These are phyloP conservation scores for Apostasia ramifera DNA, from an alignment of 106 monocot genomes.

Conservation along the genomic window DNA sequence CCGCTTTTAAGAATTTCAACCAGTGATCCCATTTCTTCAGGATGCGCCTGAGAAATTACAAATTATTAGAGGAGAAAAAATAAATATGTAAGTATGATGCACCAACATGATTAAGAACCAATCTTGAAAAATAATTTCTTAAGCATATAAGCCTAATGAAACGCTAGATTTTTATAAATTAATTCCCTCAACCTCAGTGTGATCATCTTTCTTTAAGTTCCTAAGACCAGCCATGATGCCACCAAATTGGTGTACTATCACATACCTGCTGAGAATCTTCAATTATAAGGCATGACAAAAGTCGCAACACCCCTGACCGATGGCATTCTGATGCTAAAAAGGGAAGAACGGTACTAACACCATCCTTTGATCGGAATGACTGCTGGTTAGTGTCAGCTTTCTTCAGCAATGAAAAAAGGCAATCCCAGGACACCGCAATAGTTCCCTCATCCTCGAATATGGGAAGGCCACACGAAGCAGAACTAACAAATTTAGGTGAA, in stretches of 20 bases:
- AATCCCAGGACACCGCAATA: constrained; percentile 82
- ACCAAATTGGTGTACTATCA: background rate
- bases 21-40: constrained; percentile 76
- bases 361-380: constrained; percentile 73
- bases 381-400: constrained; percentile 87
- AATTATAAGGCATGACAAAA: constrained; percentile 76
- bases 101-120: background rate
- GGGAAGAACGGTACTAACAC: constrained; percentile 64
- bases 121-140: background rate
- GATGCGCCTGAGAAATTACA: constrained; percentile 57
- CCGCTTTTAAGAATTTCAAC: constrained; percentile 95
- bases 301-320: constrained; percentile 67
- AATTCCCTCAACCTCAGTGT: no score
- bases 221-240: background rate
- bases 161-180: no score
- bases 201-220: no score
- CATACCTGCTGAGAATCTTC: constrained; percentile 88
- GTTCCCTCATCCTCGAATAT: constrained; percentile 89
- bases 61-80: constrained; percentile 5
- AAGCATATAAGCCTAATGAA: background rate
- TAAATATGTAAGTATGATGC: background rate
- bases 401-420: constrained; percentile 76
- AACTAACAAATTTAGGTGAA: constrained; percentile 54
- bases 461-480: constrained; percentile 48
- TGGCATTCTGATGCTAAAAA: constrained; percentile 83